Evolutionary conservation across 2,329 filamentous ascomycete genomes (phyloP), one percentile per base, ranked within the genome.

Genomic region (Paraconiothyrium sp.): DNA sequence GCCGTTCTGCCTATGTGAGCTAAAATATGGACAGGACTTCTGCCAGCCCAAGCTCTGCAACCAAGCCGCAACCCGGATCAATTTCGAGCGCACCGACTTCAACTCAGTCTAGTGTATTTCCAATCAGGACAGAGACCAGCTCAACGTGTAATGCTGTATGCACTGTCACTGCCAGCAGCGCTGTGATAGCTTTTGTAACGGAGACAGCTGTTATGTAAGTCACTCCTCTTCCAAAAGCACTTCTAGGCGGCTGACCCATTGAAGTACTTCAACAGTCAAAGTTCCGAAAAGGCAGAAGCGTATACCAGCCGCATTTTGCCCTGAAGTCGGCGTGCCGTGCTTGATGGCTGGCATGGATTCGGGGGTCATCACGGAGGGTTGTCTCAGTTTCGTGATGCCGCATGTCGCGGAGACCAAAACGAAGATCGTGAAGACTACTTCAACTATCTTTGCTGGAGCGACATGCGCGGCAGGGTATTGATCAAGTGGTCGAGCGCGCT

Each of bases 331-430:
- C 16, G 35, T 46, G 16, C 52, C 52, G 13, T 55, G 52, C 30
- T 16, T 55, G 30, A 34, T 55, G 39, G 52, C 52, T 46, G 39
- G 39, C 8, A 55, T 55, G 52, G 52, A 55, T n/a, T 22, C 27
- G 11, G 41, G 16, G 27, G n/a, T 46, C 10, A 46, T 55, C 41
- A 46, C 39, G n/a, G 41, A 46, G 35, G 52, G 39, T 16, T 55
- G 52, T 41, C 27, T 34, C 2, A 35, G 16, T 41, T 55, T 55
- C n/a, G 16, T 55, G 14, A 34, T 35, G 39, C 41, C 51, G 8
- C 20, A 24, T 22, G 43, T 46, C 9, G 43, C 20, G 20, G 20
- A 46, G 24, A 46, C 43, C 8, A 24, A 22, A 24, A 46, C 43
- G 3, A 46, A 24, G 20, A 24, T 13, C 20, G 20, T 46, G 20